These are phyloP conservation scores for Ogataea neopini DNA, from an alignment of 805 yeast species.

Conservation along the genomic window DNA sequence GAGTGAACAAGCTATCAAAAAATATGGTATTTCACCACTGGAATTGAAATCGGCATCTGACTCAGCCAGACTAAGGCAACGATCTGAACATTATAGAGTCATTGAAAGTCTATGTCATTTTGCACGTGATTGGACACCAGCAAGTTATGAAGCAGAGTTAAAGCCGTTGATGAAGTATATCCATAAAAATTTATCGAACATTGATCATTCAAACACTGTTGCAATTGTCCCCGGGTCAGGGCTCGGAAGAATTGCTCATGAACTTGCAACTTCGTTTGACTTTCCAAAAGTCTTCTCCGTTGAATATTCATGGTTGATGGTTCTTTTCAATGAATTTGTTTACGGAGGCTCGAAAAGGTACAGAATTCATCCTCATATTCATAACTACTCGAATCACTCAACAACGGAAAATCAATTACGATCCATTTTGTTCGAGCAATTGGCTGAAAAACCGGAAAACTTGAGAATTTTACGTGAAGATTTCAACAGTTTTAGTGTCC, in stretches of 20 bases:
- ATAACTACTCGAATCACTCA: constrained; percentile 67
- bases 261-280: constrained; percentile 40
- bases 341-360: constrained; percentile 35
- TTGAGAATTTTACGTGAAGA: constrained; percentile 57
- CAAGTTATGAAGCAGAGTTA: constrained; percentile 47
- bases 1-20: constrained; percentile 38
- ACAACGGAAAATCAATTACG: constrained; percentile 52
- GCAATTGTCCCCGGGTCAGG: constrained; percentile 89
- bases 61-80: constrained; percentile 13
- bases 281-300: constrained; percentile 60
- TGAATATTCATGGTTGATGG: constrained; percentile 79
- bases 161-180: constrained; percentile 57
- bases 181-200: constrained; percentile 38
- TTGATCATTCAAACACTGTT: constrained; percentile 39
- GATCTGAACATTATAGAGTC: constrained; percentile 44
- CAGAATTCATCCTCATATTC: constrained; percentile 53
- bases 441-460: constrained; percentile 44
- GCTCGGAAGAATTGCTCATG: constrained; percentile 74
- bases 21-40: constrained; percentile 39
- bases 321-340: constrained; percentile 61
- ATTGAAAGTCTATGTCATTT: constrained; percentile 74
- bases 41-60: constrained; percentile 44
- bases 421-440: constrained; percentile 34
- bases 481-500: constrained; percentile 53
- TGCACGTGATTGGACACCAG: constrained; percentile 72